Percentiles rank a stretch among this genome's conserved stretches.
Conservation (phyloP, 768 basidiomycete genomes). For the Boletales sp. region DNA sequence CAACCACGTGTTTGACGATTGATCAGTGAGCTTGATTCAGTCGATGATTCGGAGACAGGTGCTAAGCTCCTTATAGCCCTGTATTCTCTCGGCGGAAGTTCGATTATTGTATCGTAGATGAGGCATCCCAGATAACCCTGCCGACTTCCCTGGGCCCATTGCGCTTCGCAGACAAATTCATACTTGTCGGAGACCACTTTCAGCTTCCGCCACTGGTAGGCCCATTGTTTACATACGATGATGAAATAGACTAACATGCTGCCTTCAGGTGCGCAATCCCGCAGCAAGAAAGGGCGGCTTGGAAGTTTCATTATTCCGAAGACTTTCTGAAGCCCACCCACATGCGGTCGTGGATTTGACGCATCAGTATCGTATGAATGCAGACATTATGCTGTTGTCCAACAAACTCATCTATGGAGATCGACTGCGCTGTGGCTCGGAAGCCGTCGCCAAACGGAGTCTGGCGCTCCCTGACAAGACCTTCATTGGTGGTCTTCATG, state of each 20-base stretch:
- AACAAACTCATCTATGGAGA: conserved; percentile 84
- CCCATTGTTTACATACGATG: not conserved
- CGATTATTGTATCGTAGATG: conserved; percentile 97
- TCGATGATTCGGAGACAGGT: not conserved
- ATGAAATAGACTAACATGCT: not conserved
- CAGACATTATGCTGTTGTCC: conserved; percentile 89
- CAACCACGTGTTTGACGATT: conserved; percentile 90
- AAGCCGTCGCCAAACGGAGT: conserved; percentile 56
- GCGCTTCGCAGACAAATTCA: conserved; percentile 84
- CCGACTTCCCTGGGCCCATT: conserved; percentile 94
- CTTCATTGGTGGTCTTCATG: conserved; percentile 46
- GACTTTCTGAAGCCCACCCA: conserved; percentile 84
- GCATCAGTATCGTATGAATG: conserved; percentile 95
- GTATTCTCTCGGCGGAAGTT: conserved; percentile 83
- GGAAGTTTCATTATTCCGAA: conserved; percentile 86
- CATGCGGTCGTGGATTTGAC: conserved; percentile 80
- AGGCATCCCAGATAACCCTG: conserved; percentile 95
- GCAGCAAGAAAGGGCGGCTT: conserved; percentile 82
- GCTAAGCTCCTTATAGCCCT: conserved; percentile 46
- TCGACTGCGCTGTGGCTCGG: conserved; percentile 74
- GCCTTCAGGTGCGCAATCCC: conserved; percentile 70
- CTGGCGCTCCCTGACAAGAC: conserved; percentile 50
- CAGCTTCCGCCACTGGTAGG: conserved; percentile 91
- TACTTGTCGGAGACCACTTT: conserved; percentile 96
- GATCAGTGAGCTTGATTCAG: conserved; percentile 69